A percentile compares a stretch with the other conserved stretches of the same genome.
Conservation (phyloP, 257 asterid genomes). For the Eustoma russellianum region DNA sequence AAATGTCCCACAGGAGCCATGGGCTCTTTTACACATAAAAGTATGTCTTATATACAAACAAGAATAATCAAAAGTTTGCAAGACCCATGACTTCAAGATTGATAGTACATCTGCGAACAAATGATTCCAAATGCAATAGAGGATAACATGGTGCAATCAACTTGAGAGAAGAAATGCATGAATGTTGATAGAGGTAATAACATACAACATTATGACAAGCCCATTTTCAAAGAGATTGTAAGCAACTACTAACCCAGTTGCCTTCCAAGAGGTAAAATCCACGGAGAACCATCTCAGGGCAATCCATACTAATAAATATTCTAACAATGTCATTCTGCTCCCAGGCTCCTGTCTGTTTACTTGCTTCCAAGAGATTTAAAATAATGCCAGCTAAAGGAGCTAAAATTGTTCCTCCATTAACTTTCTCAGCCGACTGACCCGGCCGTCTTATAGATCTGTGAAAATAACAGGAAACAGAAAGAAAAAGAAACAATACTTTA, state of each 20-base stretch:
- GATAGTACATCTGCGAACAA: no score
- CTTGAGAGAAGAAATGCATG: no score
- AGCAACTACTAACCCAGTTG: slow-evolving; percentile 58
- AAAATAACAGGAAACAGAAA: not conserved
- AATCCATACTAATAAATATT: slow-evolving; percentile 80
- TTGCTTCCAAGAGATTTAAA: slow-evolving; percentile 61
- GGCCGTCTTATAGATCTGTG: slow-evolving; percentile 66
- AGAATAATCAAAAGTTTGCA: no score
- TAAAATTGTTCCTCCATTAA: slow-evolving; percentile 68
- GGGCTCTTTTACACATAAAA: no score
- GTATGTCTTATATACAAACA: no score
- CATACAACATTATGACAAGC: no score
- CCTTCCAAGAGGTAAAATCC: slow-evolving; percentile 72
- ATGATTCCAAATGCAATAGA: no score
- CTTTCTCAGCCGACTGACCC: slow-evolving; percentile 69
- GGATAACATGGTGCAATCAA: no score
- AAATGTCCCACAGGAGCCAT: no score
- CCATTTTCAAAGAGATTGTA: not conserved
- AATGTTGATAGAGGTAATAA: no score
- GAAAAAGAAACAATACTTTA: no score
- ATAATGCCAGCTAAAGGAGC: slow-evolving; percentile 93
- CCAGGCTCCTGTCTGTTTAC: slow-evolving; percentile 19
- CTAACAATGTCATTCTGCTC: slow-evolving; percentile 56
- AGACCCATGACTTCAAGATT: no score
- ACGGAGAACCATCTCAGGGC: slow-evolving; percentile 58